phyloP scores from a whole-genome alignment of 1,284 basidiomycete species.

The Neotropicomus parvogracilis region DNA sequence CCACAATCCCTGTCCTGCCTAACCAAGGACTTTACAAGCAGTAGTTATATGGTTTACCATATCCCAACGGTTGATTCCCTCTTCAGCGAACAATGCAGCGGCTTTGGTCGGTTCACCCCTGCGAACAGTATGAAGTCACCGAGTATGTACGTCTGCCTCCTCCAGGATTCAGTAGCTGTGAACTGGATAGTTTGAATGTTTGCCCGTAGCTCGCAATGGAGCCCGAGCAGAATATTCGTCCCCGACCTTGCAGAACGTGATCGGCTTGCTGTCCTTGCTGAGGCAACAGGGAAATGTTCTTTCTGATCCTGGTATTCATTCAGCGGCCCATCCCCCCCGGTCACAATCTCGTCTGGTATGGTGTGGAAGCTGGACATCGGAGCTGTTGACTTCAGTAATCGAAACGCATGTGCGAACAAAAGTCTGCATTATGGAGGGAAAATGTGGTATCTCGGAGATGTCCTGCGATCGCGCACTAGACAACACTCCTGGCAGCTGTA shows the following conservation, averaged over 20 bases:
- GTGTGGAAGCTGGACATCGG: conserved; percentile 15
- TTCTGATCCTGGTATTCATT: background rate
- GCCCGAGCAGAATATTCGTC: conserved; percentile 18
- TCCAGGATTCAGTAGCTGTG: background rate
- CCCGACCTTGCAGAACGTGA: conserved; percentile 30
- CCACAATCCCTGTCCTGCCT: no score
- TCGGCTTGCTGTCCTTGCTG: conserved; percentile 26
- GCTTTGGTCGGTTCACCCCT: conserved; percentile 23
- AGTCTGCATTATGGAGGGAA: conserved; percentile 14
- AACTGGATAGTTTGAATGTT: background rate
- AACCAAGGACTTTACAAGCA: no score
- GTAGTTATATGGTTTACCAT: no score
- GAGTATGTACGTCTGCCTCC: conserved; percentile 12
- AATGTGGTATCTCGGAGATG: conserved; percentile 2
- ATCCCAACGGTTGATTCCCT: no score
- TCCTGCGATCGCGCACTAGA: background rate
- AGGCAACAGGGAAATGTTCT: conserved; percentile 21
- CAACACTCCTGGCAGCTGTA: conserved; percentile 12
- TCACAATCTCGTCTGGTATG: conserved; percentile 22
- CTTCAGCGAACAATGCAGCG: background rate
- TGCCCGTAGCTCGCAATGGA: conserved; percentile 20
- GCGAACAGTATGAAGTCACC: conserved; percentile 27
- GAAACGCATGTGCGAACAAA: conserved; percentile 19
- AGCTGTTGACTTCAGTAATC: conserved; percentile 17
- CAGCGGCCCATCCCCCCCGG: conserved; percentile 12